Percentiles rank a stretch among this genome's conserved stretches.
phyloP scores from a whole-genome alignment of 495 filamentous ascomycete species.

The Penicillium fimorum region DNA sequence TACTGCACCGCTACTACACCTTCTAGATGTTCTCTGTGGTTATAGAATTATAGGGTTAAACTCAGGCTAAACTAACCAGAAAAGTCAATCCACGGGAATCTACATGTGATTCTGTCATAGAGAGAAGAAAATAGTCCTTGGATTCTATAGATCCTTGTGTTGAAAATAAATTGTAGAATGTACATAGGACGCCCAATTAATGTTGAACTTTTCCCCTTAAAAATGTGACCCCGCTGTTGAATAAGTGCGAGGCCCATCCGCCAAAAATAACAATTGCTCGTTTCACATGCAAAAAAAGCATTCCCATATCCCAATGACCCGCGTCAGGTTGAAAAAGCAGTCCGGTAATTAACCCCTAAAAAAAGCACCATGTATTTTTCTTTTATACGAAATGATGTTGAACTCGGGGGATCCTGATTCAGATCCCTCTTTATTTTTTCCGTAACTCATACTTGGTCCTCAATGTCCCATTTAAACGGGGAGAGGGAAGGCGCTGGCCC shows the following conservation, averaged over 20 bases:
- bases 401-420: constrained; percentile 25
- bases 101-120: constrained; percentile 1
- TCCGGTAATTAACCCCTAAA: constrained; percentile 44
- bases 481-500: constrained; percentile 90
- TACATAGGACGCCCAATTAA: constrained; percentile 15
- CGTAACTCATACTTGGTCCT: constrained; percentile 17
- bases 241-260: constrained; percentile 33
- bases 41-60: too few relatives aligned
- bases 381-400: constrained; percentile 34
- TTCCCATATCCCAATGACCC: constrained; percentile 45
- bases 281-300: constrained; percentile 32
- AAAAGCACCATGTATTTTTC: constrained; percentile 39
- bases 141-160: constrained; percentile 14
- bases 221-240: constrained; percentile 38
- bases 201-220: constrained; percentile 44
- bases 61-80: too few relatives aligned
- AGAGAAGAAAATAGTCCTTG: constrained; percentile 9
- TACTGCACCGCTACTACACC: too few relatives aligned
- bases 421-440: constrained; percentile 17
- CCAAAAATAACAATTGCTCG: constrained; percentile 27
- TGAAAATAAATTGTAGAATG: constrained; percentile 16
- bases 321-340: constrained; percentile 53
- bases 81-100: not conserved
- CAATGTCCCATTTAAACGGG: constrained; percentile 58
- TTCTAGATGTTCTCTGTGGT: too few relatives aligned